Conservation (phyloP, 2,329 filamentous ascomycete genomes). For the Cytospora paraplurivora region DNA sequence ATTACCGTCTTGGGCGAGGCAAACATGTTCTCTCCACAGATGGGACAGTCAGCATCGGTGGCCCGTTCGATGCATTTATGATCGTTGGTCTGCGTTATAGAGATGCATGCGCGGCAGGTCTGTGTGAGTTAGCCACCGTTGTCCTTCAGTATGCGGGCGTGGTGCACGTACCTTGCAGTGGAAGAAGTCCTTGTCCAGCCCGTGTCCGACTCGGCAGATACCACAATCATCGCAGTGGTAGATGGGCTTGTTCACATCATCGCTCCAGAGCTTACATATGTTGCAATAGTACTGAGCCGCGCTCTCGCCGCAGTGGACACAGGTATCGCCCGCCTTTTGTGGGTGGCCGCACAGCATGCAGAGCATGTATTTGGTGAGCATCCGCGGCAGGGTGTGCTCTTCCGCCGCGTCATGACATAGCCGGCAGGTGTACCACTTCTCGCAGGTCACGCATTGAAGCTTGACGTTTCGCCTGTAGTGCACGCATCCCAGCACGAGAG, state of each 20-base stretch:
- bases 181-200: constrained; percentile 93
- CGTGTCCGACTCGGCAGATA: constrained; percentile 88
- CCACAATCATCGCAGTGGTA: constrained; percentile 97
- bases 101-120: constrained; percentile 93
- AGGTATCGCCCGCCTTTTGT: constrained; percentile 78
- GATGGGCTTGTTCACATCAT: constrained; percentile 85
- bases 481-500: constrained; percentile 67
- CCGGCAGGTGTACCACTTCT: constrained; percentile 91
- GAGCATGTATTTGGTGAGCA: constrained; percentile 90
- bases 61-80: constrained; percentile 95
- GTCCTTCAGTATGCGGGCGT: neutral
- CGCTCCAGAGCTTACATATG: constrained; percentile 96
- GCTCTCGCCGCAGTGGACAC: constrained; percentile 72
- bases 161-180: constrained; percentile 80
- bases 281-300: constrained; percentile 90
- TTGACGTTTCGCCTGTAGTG: constrained; percentile 98
- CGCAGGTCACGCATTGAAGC: constrained; percentile 86
- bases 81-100: constrained; percentile 78
- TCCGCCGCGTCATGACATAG: constrained; percentile 89
- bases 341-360: constrained; percentile 93
- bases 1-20: constrained; percentile 29
- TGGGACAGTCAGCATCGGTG: constrained; percentile 94
- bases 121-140: constrained; percentile 38
- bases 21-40: constrained; percentile 79
- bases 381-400: constrained; percentile 76